Evolutionary conservation across 345 rosid species (phyloP).

Genomic region (Lenwebbia sp.): DNA sequence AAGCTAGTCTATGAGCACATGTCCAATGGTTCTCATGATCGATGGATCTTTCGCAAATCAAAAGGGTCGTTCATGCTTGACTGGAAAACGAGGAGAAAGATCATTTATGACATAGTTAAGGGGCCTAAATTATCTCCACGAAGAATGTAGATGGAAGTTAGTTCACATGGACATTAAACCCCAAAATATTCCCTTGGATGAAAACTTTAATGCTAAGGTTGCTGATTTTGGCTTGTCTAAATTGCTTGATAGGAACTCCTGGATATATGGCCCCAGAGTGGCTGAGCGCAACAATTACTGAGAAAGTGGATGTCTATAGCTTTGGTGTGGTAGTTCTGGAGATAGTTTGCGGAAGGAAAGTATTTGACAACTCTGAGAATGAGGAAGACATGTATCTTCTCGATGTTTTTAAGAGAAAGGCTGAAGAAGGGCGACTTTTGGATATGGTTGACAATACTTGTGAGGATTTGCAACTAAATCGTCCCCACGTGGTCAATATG

Average conservation of each 20-base stretch:
- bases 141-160: conserved; percentile 17
- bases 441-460: conserved; percentile 9
- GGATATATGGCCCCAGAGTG: conserved; percentile 19
- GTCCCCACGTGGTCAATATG: not conserved
- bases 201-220: conserved; percentile 9
- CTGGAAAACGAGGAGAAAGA: conserved; percentile 18
- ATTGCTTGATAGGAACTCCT: conserved; percentile 6
- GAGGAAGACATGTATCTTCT: conserved; percentile 12
- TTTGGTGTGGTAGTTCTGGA: conserved; percentile 25
- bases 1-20: conserved; percentile 17
- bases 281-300: conserved; percentile 8
- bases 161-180: conserved; percentile 15
- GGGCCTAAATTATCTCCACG: conserved; percentile 17
- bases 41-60: conserved; percentile 7
- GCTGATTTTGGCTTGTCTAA: conserved; percentile 16
- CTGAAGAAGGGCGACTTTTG: conserved; percentile 1
- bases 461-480: conserved; percentile 2
- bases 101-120: conserved; percentile 13
- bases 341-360: conserved; percentile 18
- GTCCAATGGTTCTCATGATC: conserved; percentile 11
- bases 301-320: conserved; percentile 22
- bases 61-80: not conserved
- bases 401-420: conserved; percentile 2
- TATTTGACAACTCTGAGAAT: not conserved
- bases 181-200: conserved; percentile 12